These are phyloP conservation scores for Phylloboletellus chloephorus DNA, from an alignment of 1,284 basidiomycete genomes.

Conservation along the genomic window DNA sequence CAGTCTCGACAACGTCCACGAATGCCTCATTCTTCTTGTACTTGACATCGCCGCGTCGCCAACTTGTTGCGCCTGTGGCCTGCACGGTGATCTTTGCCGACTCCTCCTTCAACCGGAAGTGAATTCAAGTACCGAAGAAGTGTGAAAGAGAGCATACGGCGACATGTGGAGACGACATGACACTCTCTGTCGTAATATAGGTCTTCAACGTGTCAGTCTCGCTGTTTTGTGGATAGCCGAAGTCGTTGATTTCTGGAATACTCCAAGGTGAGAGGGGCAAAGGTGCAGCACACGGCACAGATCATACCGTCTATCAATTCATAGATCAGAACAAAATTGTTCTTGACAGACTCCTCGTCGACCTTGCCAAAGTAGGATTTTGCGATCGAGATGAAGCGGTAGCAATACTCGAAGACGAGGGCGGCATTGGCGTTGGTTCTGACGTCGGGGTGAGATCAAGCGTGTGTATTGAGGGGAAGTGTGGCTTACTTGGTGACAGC, in stretches of 20 bases:
- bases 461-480: neutral
- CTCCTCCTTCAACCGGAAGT: slow-evolving; percentile 64
- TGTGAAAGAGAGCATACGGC: slow-evolving; percentile 47
- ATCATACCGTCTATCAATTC: slow-evolving; percentile 86
- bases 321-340: slow-evolving; percentile 97
- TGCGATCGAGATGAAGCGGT: slow-evolving; percentile 90
- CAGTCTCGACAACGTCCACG: slow-evolving; percentile 94
- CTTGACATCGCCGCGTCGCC: slow-evolving; percentile 91
- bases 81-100: slow-evolving; percentile 95
- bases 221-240: slow-evolving; percentile 99
- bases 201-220: slow-evolving; percentile 97
- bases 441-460: slow-evolving; percentile 1
- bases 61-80: slow-evolving; percentile 91
- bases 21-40: slow-evolving; percentile 99
- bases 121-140: neutral
- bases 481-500: slow-evolving; percentile 85
- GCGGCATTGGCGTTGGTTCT: slow-evolving; percentile 97
- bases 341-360: slow-evolving; percentile 97
- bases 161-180: slow-evolving; percentile 78
- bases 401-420: slow-evolving; percentile 96
- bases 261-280: slow-evolving; percentile 1
- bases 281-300: neutral
- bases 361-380: slow-evolving; percentile 97
- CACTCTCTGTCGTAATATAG: slow-evolving; percentile 96
- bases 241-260: slow-evolving; percentile 88